Evolutionary conservation across 306 rosid species (phyloP), one percentile per base, ranked within the genome.

Genomic region (Biancaea sappan): DNA sequence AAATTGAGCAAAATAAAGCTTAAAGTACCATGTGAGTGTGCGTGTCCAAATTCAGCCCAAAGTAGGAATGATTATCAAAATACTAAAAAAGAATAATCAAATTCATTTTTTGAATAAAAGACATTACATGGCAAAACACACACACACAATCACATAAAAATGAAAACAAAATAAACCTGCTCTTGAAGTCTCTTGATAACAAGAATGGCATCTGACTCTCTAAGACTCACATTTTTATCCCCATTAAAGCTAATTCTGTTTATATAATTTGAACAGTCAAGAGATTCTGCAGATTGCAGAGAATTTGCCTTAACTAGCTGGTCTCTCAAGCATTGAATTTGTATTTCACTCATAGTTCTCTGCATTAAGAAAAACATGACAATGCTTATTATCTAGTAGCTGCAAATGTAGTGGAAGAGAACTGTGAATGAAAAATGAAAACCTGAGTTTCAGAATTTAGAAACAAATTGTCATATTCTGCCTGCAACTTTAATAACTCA

Each of bases 171-270:
- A 35, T 29, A 57, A 38, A 91, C 97, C 93, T 92, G 91, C 66
- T 91, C 97, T 88, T 91, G 92, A 84, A 94, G 97, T 71, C 85
- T 80, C 82, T 91, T 88, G 79, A 91, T 94, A 74, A 91, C 87
- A 78, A 86, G 79, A 83, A 88, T 87, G 66, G 93, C 86, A 63
- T 94, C 97, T 0, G 86, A 79, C 72, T 87, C 96, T 77, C 88
- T 81, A 68, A 72, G 41, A 79, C 77, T 79, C 11, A 65, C 76
- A 77, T 46, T 82, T 72, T 80, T 79, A 41, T 84, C 91, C 88
- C 81, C 96, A 57, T 43, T 73, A 65, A 40, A 58, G 54, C 74
- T 54, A 31, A 76, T 72, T 47, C 47, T 41, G 54, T 26, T 24
- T 29, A 67, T 80, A 84, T 64, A 71, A 85, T 73, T 40, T 74